These are phyloP conservation scores for Sporobolomyces phaffii DNA, from an alignment of 768 basidiomycete genomes.

Conservation along the genomic window DNA sequence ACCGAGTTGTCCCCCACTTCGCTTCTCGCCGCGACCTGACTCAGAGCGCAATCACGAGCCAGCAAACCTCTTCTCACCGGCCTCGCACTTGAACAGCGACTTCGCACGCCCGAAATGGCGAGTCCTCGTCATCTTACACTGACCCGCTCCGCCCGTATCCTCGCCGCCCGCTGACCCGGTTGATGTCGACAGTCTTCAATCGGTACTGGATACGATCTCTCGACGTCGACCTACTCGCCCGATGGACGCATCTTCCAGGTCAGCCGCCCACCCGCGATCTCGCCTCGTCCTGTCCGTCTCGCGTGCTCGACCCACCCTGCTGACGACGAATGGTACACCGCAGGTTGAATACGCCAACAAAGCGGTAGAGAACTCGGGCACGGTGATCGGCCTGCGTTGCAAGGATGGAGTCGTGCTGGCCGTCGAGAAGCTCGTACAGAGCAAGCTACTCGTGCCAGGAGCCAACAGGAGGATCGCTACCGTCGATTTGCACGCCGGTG, in stretches of 20 bases:
- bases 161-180: neutral
- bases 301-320: conserved; percentile 7
- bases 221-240: conserved; percentile 71
- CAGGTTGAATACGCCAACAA: conserved; percentile 99
- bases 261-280: conserved; percentile 21
- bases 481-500: conserved; percentile 84
- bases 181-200: conserved; percentile 71
- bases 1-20: too few relatives aligned
- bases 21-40: too few relatives aligned
- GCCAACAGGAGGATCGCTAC: conserved; percentile 89
- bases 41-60: too few relatives aligned
- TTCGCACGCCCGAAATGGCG: neutral
- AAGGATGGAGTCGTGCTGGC: conserved; percentile 92
- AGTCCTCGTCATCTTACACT: conserved; percentile 8
- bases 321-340: too few relatives aligned
- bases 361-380: conserved; percentile 98
- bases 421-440: conserved; percentile 96
- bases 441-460: conserved; percentile 87
- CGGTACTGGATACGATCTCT: conserved; percentile 97
- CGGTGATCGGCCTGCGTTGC: conserved; percentile 89
- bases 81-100: neutral
- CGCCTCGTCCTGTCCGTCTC: conserved; percentile 15
- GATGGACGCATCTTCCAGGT: conserved; percentile 99
- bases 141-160: neutral
- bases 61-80: neutral